Evolutionary conservation across 2,329 filamentous ascomycete genomes (phyloP), one percentile per base, ranked within the genome.

Genomic region (Cytospora schulzeri): DNA sequence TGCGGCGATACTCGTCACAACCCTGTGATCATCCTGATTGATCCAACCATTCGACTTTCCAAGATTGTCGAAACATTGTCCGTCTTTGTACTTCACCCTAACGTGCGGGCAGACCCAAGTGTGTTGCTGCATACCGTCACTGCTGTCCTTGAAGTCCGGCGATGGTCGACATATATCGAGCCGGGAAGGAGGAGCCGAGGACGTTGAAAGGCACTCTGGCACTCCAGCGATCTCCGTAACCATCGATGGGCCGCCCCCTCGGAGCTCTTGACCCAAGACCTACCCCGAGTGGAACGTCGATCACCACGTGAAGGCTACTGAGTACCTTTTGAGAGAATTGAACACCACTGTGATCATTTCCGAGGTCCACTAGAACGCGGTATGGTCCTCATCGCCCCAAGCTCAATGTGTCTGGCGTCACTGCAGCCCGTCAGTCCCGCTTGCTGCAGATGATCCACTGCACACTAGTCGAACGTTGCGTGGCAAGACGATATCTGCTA

Each of bases 401-500:
- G 9, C 33, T 35, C 33, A 14, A 14, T 35, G 3, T 31, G 29
- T 31, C 9, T 31, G 29, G 29, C 29, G 29, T 31, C 29, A 31
- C 29, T 31, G 29, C 29, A 31, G 29, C 4, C 29, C 29, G 29
- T 9, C 29, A 31, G 29, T 31, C 29, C 29, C 29, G 29, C 9
- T 31, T 31, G 29, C 29, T 31, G 29, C 29, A 31, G 29, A 31
- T 31, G 29, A 9, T 31, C 29, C 29, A 31, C 29, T 4, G 29
- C 29, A 31, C 29, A 15, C 33, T 15, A 35, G 24, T 70, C 68
- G 19, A 64, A 68, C 24, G 72, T 67, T 54, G 71, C 51, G 60
- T 74, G 58, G 26, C 3, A 15, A 35, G 9, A 35, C 33, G 3
- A 14, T 35, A 69, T 35, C 66, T 75, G 58, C 63, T 73, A 74